A percentile compares a stretch with the other conserved stretches of the same genome.
Conservation (phyloP, 805 yeast species). For the Tanozyma kutaoensis region DNA sequence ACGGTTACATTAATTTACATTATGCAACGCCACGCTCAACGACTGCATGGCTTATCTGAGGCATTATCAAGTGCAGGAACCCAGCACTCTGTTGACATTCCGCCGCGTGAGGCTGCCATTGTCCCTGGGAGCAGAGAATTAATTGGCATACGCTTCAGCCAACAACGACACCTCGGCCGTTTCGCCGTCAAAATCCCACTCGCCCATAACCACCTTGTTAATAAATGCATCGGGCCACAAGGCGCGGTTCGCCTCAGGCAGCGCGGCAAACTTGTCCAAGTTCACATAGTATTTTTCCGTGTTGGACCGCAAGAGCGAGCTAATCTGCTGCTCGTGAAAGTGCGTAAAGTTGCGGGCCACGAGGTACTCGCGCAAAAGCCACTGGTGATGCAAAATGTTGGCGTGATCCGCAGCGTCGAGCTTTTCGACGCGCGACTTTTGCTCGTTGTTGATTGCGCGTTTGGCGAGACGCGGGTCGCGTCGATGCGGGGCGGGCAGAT, state of each 20-base stretch:
- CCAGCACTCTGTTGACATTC: too few relatives aligned
- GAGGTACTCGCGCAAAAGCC: conserved; percentile 13
- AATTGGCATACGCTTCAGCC: too few relatives aligned
- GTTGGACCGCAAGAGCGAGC: conserved; percentile 2
- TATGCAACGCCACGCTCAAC: too few relatives aligned
- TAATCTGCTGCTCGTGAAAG: conserved; percentile 16
- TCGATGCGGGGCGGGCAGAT: too few relatives aligned
- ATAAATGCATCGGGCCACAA: conserved; percentile 16
- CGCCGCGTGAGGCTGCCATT: too few relatives aligned
- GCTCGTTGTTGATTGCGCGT: too few relatives aligned
- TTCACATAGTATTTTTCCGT: conserved; percentile 1
- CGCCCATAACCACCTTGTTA: conserved; percentile 8
- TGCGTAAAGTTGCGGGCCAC: conserved; percentile 10
- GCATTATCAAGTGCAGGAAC: too few relatives aligned
- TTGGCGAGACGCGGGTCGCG: too few relatives aligned
- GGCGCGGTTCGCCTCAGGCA: conserved; percentile 6
- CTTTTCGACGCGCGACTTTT: too few relatives aligned
- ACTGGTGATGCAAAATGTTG: conserved; percentile 12
- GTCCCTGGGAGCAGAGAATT: too few relatives aligned
- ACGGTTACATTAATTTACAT: too few relatives aligned
- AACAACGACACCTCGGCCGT: conserved; percentile 4
- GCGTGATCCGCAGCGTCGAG: conserved; percentile 11
- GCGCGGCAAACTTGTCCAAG: conserved; percentile 1
- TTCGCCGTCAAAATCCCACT: conserved; percentile 11
- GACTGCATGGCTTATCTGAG: too few relatives aligned